Percentiles rank a stretch among this genome's conserved stretches.
Evolutionary conservation across 2,329 filamentous ascomycete species (phyloP).

Genomic region (Scedosporium apiospermum): DNA sequence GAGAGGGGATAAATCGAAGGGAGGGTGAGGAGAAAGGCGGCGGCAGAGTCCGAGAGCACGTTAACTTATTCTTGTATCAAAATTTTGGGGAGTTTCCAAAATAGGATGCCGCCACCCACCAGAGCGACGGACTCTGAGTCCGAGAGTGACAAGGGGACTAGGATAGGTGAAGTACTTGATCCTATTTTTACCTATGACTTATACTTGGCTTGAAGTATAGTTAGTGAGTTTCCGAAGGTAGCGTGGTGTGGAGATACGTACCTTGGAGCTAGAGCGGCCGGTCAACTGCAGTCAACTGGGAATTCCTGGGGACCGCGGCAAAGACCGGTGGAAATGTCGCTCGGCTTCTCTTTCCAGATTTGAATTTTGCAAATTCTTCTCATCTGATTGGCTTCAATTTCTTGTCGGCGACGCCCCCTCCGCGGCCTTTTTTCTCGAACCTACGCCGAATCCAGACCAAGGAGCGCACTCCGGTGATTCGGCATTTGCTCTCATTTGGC

Average conservation of each 20-base stretch:
- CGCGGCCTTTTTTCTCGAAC: not conserved
- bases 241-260: not conserved
- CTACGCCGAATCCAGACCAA: not conserved
- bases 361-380: not conserved
- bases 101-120: not conserved
- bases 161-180: too few relatives aligned
- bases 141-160: too few relatives aligned
- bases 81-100: not conserved
- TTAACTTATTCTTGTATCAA: not conserved
- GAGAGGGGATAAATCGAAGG: not conserved
- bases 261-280: not conserved
- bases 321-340: not conserved
- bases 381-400: not conserved
- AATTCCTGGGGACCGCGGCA: not conserved
- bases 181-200: too few relatives aligned
- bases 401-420: not conserved
- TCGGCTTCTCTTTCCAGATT: not conserved
- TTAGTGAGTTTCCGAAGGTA: not conserved
- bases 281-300: not conserved
- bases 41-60: not conserved
- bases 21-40: not conserved
- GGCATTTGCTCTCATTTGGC: not conserved
- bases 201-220: not conserved
- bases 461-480: not conserved
- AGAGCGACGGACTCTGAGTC: too few relatives aligned